Evolutionary conservation across 176 grass and related monocot genomes (phyloP).

Genomic region (Aegilops sharonensis): DNA sequence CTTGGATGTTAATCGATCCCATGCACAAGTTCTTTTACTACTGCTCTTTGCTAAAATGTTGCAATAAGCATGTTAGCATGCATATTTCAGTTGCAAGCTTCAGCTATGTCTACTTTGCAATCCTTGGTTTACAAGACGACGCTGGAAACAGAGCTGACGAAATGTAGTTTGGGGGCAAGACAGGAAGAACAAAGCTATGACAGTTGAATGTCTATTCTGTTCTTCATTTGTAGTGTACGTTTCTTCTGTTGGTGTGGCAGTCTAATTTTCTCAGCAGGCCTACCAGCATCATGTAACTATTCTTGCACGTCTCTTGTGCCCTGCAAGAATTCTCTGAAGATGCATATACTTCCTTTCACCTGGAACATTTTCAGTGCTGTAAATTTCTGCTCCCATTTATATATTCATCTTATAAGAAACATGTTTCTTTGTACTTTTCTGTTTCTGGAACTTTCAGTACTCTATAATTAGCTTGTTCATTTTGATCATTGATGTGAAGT

Average conservation of each 20-base stretch:
- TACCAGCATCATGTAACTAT: not conserved
- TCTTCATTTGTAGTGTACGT: not conserved
- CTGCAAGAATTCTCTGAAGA: not conserved
- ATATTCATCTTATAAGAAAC: not conserved
- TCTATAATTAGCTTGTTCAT: not conserved
- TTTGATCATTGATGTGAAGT: not conserved
- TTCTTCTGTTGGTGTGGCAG: not conserved
- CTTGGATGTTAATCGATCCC: not conserved
- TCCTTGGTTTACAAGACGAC: not conserved
- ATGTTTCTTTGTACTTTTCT: not conserved
- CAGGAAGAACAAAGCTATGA: conserved; percentile 1
- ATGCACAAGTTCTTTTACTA: not conserved
- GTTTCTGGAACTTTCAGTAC: not conserved
- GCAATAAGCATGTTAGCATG: conserved; percentile 1
- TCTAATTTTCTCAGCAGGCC: not conserved
- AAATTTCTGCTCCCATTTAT: not conserved
- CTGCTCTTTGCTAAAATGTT: conserved; percentile 8
- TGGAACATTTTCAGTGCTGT: not conserved
- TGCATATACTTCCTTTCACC: not conserved
- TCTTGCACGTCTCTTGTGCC: not conserved
- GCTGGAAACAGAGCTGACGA: not conserved
- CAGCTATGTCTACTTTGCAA: not conserved
- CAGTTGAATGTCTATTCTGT: not conserved
- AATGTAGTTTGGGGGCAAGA: not conserved
- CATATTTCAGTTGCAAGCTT: not conserved